Percentiles rank a stretch among this genome's conserved stretches.
These are phyloP conservation scores for Suhomyces bolitotheri DNA, from an alignment of 1,139 yeast genomes.

Conservation along the genomic window DNA sequence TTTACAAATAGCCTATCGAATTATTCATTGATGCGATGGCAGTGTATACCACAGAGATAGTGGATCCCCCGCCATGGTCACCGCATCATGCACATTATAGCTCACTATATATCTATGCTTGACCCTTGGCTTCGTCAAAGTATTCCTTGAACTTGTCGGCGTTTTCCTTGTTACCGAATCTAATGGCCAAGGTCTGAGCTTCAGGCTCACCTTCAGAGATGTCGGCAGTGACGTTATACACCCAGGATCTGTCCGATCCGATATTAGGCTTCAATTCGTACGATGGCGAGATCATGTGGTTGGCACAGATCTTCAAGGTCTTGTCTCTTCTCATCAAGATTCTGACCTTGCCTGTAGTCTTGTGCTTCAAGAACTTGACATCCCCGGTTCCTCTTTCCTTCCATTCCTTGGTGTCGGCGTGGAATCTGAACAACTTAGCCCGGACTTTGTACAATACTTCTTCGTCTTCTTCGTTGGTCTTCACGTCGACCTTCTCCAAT, in stretches of 20 bases:
- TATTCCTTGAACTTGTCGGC: constrained; percentile 94
- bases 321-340: constrained; percentile 98
- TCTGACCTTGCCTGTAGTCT: constrained; percentile 76
- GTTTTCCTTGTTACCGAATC: constrained; percentile 96
- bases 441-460: constrained; percentile 84
- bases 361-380: constrained; percentile 91
- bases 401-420: constrained; percentile 87
- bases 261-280: constrained; percentile 88
- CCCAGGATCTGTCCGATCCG: constrained; percentile 98
- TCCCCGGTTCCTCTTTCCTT: constrained; percentile 99
- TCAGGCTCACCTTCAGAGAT: constrained; percentile 95
- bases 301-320: constrained; percentile 96
- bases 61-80: too few relatives aligned
- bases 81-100: not conserved
- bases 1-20: too few relatives aligned
- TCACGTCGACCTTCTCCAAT: constrained; percentile 93
- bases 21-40: too few relatives aligned
- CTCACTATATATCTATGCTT: constrained; percentile 1
- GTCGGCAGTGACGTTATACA: constrained; percentile 91
- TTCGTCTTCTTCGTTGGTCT: constrained; percentile 96
- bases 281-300: constrained; percentile 86
- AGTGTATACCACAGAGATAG: too few relatives aligned
- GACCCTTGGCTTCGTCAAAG: constrained; percentile 77
- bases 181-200: constrained; percentile 93
- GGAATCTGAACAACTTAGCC: constrained; percentile 93